These are phyloP conservation scores for Epichloe glyceriae DNA, from an alignment of 2,329 filamentous ascomycete genomes.

Conservation along the genomic window DNA sequence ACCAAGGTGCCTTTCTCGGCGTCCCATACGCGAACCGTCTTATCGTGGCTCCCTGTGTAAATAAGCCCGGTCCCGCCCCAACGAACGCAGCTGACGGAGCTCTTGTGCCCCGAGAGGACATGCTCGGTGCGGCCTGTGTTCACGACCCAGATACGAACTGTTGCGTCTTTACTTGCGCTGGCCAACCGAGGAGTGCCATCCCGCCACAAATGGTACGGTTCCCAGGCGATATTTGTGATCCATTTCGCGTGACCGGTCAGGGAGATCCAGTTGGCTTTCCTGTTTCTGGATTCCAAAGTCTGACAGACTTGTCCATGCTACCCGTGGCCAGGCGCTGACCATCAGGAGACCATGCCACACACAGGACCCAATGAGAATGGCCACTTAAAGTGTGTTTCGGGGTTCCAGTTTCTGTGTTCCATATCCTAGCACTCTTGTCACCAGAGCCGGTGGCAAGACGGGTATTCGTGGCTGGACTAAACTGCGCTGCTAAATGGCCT, in stretches of 20 bases:
- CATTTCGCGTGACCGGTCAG: constrained; percentile 82
- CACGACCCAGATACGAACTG: constrained; percentile 75
- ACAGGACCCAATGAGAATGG: constrained; percentile 82
- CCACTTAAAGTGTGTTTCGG: constrained; percentile 75
- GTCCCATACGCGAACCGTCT: constrained; percentile 86
- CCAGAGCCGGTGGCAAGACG: constrained; percentile 79
- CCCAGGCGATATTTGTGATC: constrained; percentile 81
- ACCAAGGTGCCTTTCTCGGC: constrained; percentile 64
- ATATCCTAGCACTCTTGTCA: constrained; percentile 82
- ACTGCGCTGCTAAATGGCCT: constrained; percentile 79
- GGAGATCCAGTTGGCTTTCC: constrained; percentile 54
- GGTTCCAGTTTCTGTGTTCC: constrained; percentile 90
- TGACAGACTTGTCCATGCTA: constrained; percentile 84
- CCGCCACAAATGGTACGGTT: constrained; percentile 77
- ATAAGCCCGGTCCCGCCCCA: constrained; percentile 87
- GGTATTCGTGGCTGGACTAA: constrained; percentile 66
- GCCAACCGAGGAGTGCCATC: constrained; percentile 66
- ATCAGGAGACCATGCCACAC: constrained; percentile 78
- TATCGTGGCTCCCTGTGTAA: constrained; percentile 81
- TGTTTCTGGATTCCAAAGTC: constrained; percentile 75
- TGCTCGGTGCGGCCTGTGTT: constrained; percentile 67
- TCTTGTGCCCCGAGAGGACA: constrained; percentile 78
- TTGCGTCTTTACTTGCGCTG: constrained; percentile 80
- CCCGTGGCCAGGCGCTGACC: constrained; percentile 72
- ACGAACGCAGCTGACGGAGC: constrained; percentile 75